Percentiles rank a stretch among this genome's conserved stretches.
phyloP scores from a whole-genome alignment of 768 basidiomycete genomes.

The Macrocybe gigantea region DNA sequence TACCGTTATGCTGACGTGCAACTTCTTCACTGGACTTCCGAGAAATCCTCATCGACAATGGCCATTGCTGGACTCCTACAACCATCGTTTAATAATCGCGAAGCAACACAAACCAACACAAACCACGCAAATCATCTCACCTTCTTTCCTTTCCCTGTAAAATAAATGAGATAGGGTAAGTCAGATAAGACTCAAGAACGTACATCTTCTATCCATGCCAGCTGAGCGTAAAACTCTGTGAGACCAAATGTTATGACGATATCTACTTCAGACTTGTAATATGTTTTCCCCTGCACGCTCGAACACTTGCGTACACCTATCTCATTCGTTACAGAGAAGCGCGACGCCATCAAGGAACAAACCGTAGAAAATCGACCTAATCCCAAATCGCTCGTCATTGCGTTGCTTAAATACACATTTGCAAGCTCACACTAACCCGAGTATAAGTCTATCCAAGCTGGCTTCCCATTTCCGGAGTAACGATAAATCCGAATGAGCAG shows the following conservation, averaged over 20 bases:
- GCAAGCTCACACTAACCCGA: no score
- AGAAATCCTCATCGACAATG: no score
- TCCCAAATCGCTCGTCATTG: no score
- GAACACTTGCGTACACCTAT: not conserved
- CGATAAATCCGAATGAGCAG: conserved; percentile 5
- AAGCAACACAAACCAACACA: no score
- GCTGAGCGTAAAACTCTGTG: conserved; percentile 16
- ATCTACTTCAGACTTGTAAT: conserved; percentile 11
- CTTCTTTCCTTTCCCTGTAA: conserved; percentile 5
- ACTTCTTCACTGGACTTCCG: no score
- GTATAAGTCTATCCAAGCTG: no score
- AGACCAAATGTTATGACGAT: conserved; percentile 14
- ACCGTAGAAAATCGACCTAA: no score
- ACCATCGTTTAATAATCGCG: no score
- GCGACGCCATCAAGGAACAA: not conserved
- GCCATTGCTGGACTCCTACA: no score
- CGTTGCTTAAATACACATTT: no score
- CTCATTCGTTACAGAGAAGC: not conserved
- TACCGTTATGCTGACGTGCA: no score
- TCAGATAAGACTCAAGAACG: not conserved
- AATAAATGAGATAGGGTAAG: not conserved
- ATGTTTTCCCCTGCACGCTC: conserved; percentile 3
- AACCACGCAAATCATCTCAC: not conserved
- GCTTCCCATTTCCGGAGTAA: conserved; percentile 3
- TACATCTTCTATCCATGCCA: conserved; percentile 15